Base-by-base conservation (phyloP, 176 grass and related monocot genomes). In the Luzula sylvatica region DNA sequence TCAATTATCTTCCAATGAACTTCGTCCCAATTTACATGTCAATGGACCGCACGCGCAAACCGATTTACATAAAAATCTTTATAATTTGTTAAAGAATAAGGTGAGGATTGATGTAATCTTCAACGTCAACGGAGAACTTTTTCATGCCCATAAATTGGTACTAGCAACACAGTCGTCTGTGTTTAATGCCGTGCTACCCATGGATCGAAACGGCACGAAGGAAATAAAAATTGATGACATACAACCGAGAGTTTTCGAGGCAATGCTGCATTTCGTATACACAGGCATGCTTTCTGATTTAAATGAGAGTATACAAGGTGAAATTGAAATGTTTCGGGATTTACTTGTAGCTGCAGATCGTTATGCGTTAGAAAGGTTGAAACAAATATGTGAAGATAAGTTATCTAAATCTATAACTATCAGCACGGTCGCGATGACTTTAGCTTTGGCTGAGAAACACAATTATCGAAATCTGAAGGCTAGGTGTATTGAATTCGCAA, bases 241-340 rank as follows among this genome's bases (percentile, higher is more conserved):
- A 39, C 38, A 61, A 46, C 20, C 58, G 7, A 28, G 15, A 22
- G 40, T 61, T 46, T 61, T 61, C 8, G 21, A 46, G 41, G 22
- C 23, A 26, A 27, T 62, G 23, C 58, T 62, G 18, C 58, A 47
- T 8, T 62, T 45, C 26, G 5, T 62, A 42, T 62, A 62, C 14
- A 62, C 23, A 4, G 58, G 46, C 27, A 27, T 17, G 14, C 26
- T 47, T 3, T 40, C 23, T 1, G 22, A 62, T n/a, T 62, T 23
- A 3, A 23, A 22, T 3, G 56, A 59, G 18, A n/a, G 15, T 14
- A 15, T 9, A 23, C 11, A 57, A 35, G 29, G 4, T 11, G 39
- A 3, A 18, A 23, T 2, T 18, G 22, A 26, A 8, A 26, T 61
- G 38, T 22, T 42, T 45, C 57, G 46, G 39, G 39, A 62, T 46